Evolutionary conservation across 148 eudicot species (phyloP), one percentile per base, ranked within the genome.

Genomic region (Rhododendron molle): DNA sequence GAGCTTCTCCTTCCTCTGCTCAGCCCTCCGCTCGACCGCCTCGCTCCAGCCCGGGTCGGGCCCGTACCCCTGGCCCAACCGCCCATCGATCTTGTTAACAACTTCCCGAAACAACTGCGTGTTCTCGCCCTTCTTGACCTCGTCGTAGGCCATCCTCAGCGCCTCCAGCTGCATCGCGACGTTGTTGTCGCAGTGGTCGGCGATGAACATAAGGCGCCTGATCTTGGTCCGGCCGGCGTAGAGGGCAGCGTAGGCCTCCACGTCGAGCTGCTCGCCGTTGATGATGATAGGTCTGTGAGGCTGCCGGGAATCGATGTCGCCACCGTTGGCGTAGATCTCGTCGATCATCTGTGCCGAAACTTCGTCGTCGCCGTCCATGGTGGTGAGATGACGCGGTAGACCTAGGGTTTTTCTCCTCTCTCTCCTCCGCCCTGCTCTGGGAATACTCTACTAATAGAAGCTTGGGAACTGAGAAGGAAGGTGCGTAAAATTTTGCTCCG

Each of bases 181-280:
- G 85, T 86, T 86, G 43, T 83, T 91, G 21, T 54, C 60, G 81
- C 96, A 94, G 0, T 82, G 88, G 3, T 92, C 94, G 3, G 99
- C 94, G 89, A 97, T 93, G 92, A 95, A 97, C 2, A 95, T 43
- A 1, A 97, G 90, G 34, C 99, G 92, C n/a, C 83, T 85, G 86
- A 93, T 93, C 88, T 97, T 97, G 9, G 98, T 95, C 0, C 99
- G 90, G 21, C 99, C 99, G 14, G 88, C 50, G 91, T 97, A 97
- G 10, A 94, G 92, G 9, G 96, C 85, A 0, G 98, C 94, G 89
- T 97, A 97, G 0, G 98, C 94, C 81, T 97, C 99, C 26, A 95
- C 58, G 90, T 97, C 99, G 23, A 97, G 91, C 49, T 94, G 98
- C 83, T 97, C 98, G 85, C 95, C 89, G 92, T 87, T 89, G 36